Base-by-base conservation (phyloP, 768 basidiomycete genomes). In the Pulveroboletus sp. region DNA sequence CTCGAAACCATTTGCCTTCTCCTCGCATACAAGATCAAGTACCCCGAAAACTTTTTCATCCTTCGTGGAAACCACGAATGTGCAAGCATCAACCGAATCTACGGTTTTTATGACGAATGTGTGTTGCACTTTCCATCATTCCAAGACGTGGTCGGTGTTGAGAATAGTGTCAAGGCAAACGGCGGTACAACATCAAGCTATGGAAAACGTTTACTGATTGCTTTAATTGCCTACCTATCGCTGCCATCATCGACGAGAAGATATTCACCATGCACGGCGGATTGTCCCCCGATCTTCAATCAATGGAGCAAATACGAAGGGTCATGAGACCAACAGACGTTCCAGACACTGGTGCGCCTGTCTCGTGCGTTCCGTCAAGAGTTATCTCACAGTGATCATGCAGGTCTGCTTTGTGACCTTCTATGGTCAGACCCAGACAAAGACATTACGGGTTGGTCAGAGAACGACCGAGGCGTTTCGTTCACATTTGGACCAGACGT, bases 161-260 rank as follows among this genome's bases (percentile, higher is more conserved):
- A 68, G 35, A 42, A 20, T 8, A 17, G 40, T 54, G 32, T 14
- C 29, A 67, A 98, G 95, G 95, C 81, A 99, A 99, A 79, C 92
- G 95, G 69, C 85, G 95, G 67, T 98, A 97, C 81, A 99, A 98
- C 78, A 99, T 99, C 81, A 99, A 99, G 73, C 80, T 97, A 67
- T 99, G 95, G 95, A 99, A 99, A 80, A 99, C 95, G 30, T 99
- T 99, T 72, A 99, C 95, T 51, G 95, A 99, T 70, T 97, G 95
- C 75, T 99, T 99, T 81, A 99, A 99, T 76, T 98, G 95, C 70
- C 76, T 97, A 58, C 95, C 95, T 31, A 97, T 99, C 69, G 95
- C 95, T 41, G 95, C 95, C 61, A 97, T 99, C 73, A 97, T 99
- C 69, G 95, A 98, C 73, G 95, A 98, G 74, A 99, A 98, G 77